Evolutionary conservation across 192 early-diverging fungal species (phyloP), one percentile per base, ranked within the genome.

Genomic region (Diversispora epigaea): DNA sequence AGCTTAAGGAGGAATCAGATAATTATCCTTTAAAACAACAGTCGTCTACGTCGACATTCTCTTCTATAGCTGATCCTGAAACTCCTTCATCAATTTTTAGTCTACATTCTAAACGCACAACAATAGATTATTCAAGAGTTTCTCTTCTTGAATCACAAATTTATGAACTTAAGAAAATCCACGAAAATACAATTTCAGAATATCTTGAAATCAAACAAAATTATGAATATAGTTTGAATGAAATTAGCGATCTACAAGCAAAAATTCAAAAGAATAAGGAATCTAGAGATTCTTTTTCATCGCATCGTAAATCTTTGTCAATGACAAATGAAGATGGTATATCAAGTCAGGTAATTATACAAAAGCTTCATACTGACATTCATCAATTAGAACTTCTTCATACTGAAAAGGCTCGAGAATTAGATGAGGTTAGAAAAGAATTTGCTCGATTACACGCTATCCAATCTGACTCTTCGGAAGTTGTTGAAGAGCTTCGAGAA

Each of bases 401-500:
- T 52, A 58, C 52, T 49, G 60, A 73, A 46, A 73, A 73, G 17
- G 44, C 58, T 17, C 25, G 39, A 15, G 47, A 12, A 8, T 22
- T 74, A 14, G 72, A 74, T 14, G 19, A 19, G 0, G 57, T 74
- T 15, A 62, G 40, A 17, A n/a, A 74, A 52, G 72, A 74, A 63
- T 63, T 74, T 74, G 60, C 60, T n/a, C 17, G 14, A 39, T 47
- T 62, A 7, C 9, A 74, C 2, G 15, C 40, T 11, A 74, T 19
- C 50, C 60, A 74, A 10, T 21, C 3, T 63, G 58, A 74, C 19
- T 50, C 43, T 10, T 21, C 63, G 25, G 72, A 74, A 49, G 50
- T 74, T 40, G 72, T 74, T 49, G 72, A 74, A 63, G 57, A 63
- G n/a, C 58, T 74, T 39, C 43, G 72, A 1, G 58, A 74, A 32